phyloP scores from a whole-genome alignment of 257 asterid genomes.

The Nicotiana sylvestris region DNA sequence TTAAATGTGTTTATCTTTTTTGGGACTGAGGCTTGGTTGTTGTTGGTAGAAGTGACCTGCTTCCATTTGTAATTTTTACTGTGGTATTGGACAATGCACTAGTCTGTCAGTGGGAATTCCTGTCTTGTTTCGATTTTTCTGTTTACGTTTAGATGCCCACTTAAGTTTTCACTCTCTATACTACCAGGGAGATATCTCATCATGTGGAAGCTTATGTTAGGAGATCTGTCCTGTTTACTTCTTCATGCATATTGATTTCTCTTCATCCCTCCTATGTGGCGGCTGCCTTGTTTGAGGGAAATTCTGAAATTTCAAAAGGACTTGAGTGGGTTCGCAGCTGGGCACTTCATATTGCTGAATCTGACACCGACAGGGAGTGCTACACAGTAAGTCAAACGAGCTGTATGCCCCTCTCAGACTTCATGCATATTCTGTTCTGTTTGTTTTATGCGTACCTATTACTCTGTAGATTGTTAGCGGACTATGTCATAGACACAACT shows the following conservation, averaged over 20 bases:
- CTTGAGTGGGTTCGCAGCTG: slow-evolving; percentile 86
- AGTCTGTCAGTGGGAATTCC: not conserved
- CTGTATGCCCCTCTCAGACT: not conserved
- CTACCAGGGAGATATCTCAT: slow-evolving; percentile 63
- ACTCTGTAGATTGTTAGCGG: not conserved
- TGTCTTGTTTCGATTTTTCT: not conserved
- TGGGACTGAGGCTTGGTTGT: no score
- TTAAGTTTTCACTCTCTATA: slow-evolving; percentile 11
- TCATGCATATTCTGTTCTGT: not conserved
- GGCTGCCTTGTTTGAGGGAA: slow-evolving; percentile 64
- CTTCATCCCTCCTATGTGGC: slow-evolving; percentile 87
- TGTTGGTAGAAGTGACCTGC: not conserved
- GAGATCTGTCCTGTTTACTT: slow-evolving; percentile 85
- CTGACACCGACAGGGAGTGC: slow-evolving; percentile 88
- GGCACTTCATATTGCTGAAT: slow-evolving; percentile 76
- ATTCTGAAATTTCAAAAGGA: slow-evolving; percentile 61
- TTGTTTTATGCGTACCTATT: not conserved
- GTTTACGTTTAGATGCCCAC: not conserved
- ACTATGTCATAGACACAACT: not conserved
- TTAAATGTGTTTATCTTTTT: not conserved
- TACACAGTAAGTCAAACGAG: slow-evolving; percentile 51
- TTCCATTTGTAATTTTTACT: slow-evolving; percentile 9
- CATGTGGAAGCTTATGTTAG: slow-evolving; percentile 89
- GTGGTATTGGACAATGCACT: not conserved
- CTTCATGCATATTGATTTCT: slow-evolving; percentile 73